Evolutionary conservation across 495 filamentous ascomycete genomes (phyloP), one percentile per base, ranked within the genome.

Genomic region (Tuber melanosporum): DNA sequence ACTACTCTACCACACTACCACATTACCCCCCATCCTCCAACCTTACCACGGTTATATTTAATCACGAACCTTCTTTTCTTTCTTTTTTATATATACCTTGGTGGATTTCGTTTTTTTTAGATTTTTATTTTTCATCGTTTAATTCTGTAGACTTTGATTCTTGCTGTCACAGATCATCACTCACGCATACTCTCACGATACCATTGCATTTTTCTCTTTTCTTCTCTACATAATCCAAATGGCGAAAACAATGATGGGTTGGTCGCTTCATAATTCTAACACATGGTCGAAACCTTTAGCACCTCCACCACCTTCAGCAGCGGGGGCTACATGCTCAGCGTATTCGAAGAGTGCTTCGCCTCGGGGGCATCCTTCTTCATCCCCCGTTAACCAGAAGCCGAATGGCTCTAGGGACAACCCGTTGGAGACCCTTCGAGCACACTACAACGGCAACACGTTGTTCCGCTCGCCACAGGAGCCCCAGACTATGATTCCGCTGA

Each of bases 191-290:
- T 39, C 36, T 49, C 73, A 74, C 62, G 39, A 78, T 77, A 78
- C 75, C 71, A 75, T 75, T 76, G 46, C 71, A 44, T 76, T 49
- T 19, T 36, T 15, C 9, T 43, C 47, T 45, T 69, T 43, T 32
- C 36, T 26, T 43, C 12, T 36, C 36, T 19, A 73, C 39, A 36
- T 45, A 43, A 22, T 62, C 62, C 43, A 80, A 80, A 80, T 80
- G 78, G 73, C 78, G 46, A 76, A 79, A 32, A 80, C 78, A 79
- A 80, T 80, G 78, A 80, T 80, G 78, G 78, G 78, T 39, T 80
- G 78, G 78, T 79, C 78, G 26, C 73, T 80, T 12, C 78, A 80
- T 72, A 80, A 80, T 80, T 80, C 78, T 80, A 80, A 80, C 77
- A 74, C 78, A 43, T 80, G 78, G 78, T 80, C 78, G 47, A 80